Evolutionary conservation across 345 rosid species (phyloP), one percentile per base, ranked within the genome.

Genomic region (Syzygium oleosum): DNA sequence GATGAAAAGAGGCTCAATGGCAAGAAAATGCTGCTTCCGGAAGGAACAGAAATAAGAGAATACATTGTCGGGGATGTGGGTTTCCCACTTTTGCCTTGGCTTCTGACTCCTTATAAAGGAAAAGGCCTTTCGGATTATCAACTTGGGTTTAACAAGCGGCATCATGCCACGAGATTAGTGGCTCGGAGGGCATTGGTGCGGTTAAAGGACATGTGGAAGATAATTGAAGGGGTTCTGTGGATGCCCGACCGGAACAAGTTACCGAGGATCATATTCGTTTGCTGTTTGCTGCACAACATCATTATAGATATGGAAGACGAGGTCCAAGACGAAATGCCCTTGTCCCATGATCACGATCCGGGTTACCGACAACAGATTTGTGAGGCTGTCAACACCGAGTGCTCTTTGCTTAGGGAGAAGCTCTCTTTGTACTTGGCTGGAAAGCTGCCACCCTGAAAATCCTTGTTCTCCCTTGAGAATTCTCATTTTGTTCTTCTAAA

Each of bases 271-370:
- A 90, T 94, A 84, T 91, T 93, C 0, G 95, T 93, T 80, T 94
- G 95, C 91, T 93, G 97, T 91, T 87, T 94, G 93, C 94, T 93
- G 63, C 95, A 93, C 89, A 95, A 95, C 89, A 95, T 95, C 52
- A 90, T 89, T 51, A 92, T 95, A 10, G 95, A 95, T 84, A 23
- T 93, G 92, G 94, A 91, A 88, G 95, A 91, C 5, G 93, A 92
- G 85, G 88, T 87, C 27, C 92, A 88, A 88, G 93, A 86, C 7
- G 89, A 90, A 77, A 63, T 89, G 68, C 87, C 91, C 3, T 86
- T 89, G 86, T 87, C 91, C 46, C 85, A 85, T 23, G 93, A 91
- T 31, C 97, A 95, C 51, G 95, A 93, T 61, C 29, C 90, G 0
- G 94, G 92, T 38, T 94, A 94, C 83, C 89, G 51, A 34, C 94